A percentile compares a stretch with the other conserved stretches of the same genome.
phyloP scores from a whole-genome alignment of 2,329 filamentous ascomycete species.

The Byssoonygena ceratinophila region DNA sequence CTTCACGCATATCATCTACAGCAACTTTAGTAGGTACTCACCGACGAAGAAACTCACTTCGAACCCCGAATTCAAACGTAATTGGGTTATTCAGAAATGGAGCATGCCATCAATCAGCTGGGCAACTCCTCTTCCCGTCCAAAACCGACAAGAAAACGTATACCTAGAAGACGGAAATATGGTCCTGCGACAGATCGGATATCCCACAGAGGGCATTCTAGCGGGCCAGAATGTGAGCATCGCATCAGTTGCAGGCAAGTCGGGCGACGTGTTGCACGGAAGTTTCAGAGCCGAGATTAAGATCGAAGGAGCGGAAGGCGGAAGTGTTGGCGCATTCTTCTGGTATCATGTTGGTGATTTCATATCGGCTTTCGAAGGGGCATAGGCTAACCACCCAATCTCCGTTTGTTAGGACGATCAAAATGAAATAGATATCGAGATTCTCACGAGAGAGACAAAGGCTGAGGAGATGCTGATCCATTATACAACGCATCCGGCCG shows the following conservation, averaged over 20 bases:
- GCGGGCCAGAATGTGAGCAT: conserved; percentile 20
- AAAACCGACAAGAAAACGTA: conserved; percentile 22
- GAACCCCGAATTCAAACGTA: conserved; percentile 18
- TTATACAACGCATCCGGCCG: conserved; percentile 23
- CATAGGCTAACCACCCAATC: background rate
- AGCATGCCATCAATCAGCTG: conserved; percentile 19
- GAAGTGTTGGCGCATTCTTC: conserved; percentile 24
- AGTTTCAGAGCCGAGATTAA: conserved; percentile 23
- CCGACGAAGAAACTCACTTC: conserved; percentile 17
- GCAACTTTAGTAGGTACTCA: conserved; percentile 20
- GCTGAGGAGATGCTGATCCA: conserved; percentile 21
- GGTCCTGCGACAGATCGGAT: conserved; percentile 21
- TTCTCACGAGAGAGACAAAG: conserved; percentile 21
- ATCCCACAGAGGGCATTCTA: conserved; percentile 16
- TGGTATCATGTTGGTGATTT: conserved; percentile 23
- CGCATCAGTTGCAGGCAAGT: conserved; percentile 21
- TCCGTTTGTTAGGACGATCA: conserved; percentile 20
- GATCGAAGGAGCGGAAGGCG: conserved; percentile 21
- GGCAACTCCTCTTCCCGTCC: conserved; percentile 20
- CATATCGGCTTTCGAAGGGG: background rate
- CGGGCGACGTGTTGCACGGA: conserved; percentile 21
- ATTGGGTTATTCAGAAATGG: conserved; percentile 25
- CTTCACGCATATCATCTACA: conserved; percentile 22
- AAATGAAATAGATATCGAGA: conserved; percentile 25
- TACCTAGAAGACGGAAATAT: conserved; percentile 21